These are phyloP conservation scores for Backusella liffmaniae DNA, from an alignment of 192 early-diverging fungal species.

Conservation along the genomic window DNA sequence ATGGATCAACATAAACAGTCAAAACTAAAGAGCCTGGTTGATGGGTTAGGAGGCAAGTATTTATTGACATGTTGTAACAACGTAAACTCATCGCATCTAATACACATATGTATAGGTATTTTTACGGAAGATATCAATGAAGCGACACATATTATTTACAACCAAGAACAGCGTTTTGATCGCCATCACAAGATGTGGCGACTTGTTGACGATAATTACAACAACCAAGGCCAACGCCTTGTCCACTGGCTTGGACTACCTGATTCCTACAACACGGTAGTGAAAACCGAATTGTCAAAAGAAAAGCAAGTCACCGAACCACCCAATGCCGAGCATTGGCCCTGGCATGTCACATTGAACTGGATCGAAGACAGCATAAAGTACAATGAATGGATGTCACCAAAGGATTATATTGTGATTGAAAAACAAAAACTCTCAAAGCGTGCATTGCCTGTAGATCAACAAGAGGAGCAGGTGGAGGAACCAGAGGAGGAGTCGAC, in stretches of 20 bases:
- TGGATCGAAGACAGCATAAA: slow-evolving; percentile 72
- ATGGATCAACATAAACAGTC: slow-evolving; percentile 12
- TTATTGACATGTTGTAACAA: neutral
- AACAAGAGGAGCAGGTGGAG: slow-evolving; percentile 8
- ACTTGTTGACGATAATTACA: slow-evolving; percentile 2
- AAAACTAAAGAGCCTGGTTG: neutral
- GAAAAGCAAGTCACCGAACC: slow-evolving; percentile 48
- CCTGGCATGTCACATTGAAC: slow-evolving; percentile 60
- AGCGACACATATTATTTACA: slow-evolving; percentile 27
- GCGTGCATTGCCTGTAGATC: neutral
- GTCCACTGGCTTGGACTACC: slow-evolving; percentile 71
- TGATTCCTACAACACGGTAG: slow-evolving; percentile 61
- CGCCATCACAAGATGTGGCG: slow-evolving; percentile 9
- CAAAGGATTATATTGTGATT: slow-evolving; percentile 61
- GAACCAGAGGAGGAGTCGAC: neutral
- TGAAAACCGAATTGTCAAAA: slow-evolving; percentile 42
- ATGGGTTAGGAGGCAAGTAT: neutral
- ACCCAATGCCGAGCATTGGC: slow-evolving; percentile 41
- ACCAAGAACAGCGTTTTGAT: slow-evolving; percentile 8
- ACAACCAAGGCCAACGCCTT: slow-evolving; percentile 1
- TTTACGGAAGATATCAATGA: neutral
- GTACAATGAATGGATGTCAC: slow-evolving; percentile 80
- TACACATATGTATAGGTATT: neutral
- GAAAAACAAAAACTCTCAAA: neutral
- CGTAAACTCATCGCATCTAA: too few relatives aligned